Evolutionary conservation across 2,329 filamentous ascomycete species (phyloP), one percentile per base, ranked within the genome.

Genomic region (Trichoderma asperellum): DNA sequence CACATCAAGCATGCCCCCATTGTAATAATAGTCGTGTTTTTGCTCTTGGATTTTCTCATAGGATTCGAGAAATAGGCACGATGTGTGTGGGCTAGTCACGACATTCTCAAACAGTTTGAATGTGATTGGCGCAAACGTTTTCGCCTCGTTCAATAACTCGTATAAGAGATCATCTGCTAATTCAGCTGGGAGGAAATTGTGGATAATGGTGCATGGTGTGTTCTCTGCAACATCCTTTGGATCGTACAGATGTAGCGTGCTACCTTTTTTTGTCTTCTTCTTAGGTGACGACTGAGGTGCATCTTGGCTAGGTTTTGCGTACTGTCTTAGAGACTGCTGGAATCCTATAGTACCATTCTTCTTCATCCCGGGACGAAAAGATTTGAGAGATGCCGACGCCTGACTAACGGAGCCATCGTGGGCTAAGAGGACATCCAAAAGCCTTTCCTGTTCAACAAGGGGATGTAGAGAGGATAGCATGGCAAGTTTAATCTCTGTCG

Each of bases 21-120:
- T 96, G 79, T 97, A 97, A 35, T 91, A 87, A 76, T 97, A 97
- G 67, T 95, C 91, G 0, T 87, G 89, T 75, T 90, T 92, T 75
- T 96, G 93, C 40, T 83, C 83, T 68, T 85, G 82, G 27, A 90
- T 83, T 73, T 96, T 92, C 52, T 91, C 88, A 24, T 88, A 83
- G 59, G 87, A 91, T 68, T 93, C 90, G 4, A 97, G 92, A 73
- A 93, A 97, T 77, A 97, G 92, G 73, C 89, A 89, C 24, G 90
- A 89, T 0, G 93, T 94, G 77, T 97, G 95, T 0, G 94, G 93
- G 71, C 91, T 95, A 47, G 91, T 86, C 4, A 97, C 95, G 0
- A 95, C 88, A 71, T 91, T 91, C 68, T 97, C 94, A 77, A 97
- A 97, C 1, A 98, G 82, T 76, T 96, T 92, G 76, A 97, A 97